Base-by-base conservation (phyloP, 768 basidiomycete species). In the Pleurotus ostreatus region DNA sequence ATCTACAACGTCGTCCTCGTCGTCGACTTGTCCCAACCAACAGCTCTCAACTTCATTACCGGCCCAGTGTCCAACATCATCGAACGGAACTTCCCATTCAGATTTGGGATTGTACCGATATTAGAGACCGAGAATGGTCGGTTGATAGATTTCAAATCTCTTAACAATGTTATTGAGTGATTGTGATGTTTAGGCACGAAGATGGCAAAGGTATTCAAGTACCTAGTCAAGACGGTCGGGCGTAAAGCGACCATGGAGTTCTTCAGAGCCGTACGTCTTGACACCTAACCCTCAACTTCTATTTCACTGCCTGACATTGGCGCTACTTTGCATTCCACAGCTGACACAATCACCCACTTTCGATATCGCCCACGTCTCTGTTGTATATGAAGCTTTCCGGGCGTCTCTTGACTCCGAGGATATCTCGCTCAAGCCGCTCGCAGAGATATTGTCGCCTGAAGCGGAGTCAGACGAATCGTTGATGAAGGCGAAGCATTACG, bases 21-120 rank as follows among this genome's bases (percentile, higher is more conserved):
- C 2, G 74, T 96, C 34, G 95, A 98, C 66, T 77, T 98, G 0
- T 85, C 92, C 6, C 78, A 82, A 41, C 71, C 78, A 0, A 69
- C 74, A 4, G 80, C 78, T 39, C 62, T 94, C 6, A 74, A 81
- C 8, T 84, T 92, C 64, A 73, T 98, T 47, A 73, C 77, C 2
- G 80, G 78, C 1, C 70, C 87, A 0, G 77, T 97, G 46, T 76
- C 80, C 13, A 81, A 76, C 56, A 84, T 96, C 66, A 84, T 98
- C 51, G 72, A 81, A 25, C 78, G 92, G 34, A 80, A 78, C 13
- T 74, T 92, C 44, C 92, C 94, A 0, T 80, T 94, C 60, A 77
- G 92, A 15, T 94, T 94, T 68, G 96, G 96, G 11, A 66, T 98
- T 46, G 92, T 95, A 1, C 94, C 93, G 1, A 70, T 84, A 34